phyloP scores from a whole-genome alignment of 139 green algal genomes.

The Coelastrella sp. region DNA sequence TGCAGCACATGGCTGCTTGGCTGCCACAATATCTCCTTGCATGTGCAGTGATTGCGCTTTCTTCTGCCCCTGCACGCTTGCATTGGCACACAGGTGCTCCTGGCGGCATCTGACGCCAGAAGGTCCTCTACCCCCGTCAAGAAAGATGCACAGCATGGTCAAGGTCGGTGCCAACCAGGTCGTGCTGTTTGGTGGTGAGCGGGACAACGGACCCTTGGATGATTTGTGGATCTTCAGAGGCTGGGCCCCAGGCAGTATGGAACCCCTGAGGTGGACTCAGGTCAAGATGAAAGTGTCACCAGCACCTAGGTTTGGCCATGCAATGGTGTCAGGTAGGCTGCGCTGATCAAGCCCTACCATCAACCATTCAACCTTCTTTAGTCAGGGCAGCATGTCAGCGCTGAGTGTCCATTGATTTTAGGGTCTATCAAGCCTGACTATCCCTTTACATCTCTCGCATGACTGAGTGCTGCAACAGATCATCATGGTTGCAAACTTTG shows the following conservation, averaged over 20 bases:
- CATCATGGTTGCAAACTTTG: no score
- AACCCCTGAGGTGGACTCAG: slow-evolving; percentile 63
- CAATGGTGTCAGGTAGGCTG: slow-evolving; percentile 46
- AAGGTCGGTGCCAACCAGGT: slow-evolving; percentile 49
- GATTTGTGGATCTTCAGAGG: slow-evolving; percentile 77
- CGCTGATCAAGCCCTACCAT: background rate
- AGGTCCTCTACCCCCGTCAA: slow-evolving; percentile 54
- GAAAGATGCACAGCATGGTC: slow-evolving; percentile 67
- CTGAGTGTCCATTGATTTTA: no score
- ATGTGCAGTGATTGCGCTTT: no score
- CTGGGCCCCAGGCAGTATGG: background rate
- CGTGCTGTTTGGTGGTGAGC: slow-evolving; percentile 83
- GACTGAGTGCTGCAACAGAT: no score
- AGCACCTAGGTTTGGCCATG: slow-evolving; percentile 66
- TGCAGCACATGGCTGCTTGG: no score
- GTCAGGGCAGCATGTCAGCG: no score
- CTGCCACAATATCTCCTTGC: no score
- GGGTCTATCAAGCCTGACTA: no score
- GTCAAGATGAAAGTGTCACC: slow-evolving; percentile 62
- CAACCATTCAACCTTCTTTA: no score
- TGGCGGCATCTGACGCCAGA: slow-evolving; percentile 67
- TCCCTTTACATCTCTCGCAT: no score
- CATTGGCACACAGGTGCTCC: background rate
- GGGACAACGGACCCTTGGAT: slow-evolving; percentile 59
- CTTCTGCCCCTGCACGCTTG: no score